Evolutionary conservation across 495 filamentous ascomycete genomes (phyloP), one percentile per base, ranked within the genome.

Genomic region (Daldinia bambusicola): DNA sequence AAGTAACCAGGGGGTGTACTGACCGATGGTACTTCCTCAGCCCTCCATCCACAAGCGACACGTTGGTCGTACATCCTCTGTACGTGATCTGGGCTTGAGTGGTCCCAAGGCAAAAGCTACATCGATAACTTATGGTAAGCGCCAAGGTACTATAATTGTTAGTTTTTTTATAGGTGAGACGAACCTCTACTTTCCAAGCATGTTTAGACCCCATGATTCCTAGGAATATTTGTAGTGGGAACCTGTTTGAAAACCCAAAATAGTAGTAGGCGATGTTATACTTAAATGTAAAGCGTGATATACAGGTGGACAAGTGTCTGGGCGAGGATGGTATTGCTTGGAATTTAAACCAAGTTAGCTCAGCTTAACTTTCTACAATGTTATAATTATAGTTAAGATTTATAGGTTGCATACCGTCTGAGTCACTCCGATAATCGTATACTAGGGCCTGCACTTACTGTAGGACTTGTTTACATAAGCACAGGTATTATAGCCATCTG

Each of bases 91-190:
- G 72, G 70, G 37, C 67, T 78, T 18, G 70, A 61, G 38, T 72
- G 75, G 64, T 82, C 81, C 79, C 79, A 83, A 13, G 80, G 80
- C 14, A 82, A 63, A n/a, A 81, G 72, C 75, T 77, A 60, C 18
- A 34, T 67, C 55, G 38, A 26, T 26, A 26, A 26, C 26, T 26
- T 1, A 26, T 26, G 26, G 26, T 26, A 26, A 26, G 26, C 26
- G 26, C 26, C 26, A 3, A 26, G 2, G 34, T 22, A 57, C 8
- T 50, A 8, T 30, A 38, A 26, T 13, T 4, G 43, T 43, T 13
- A 45, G 34, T 36, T 57, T 14, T 34, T 26, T 18, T 16, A 43
- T 12, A n/a, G 4, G 37, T 38, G 14, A 53, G 12, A 26, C 69
- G 59, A 38, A 75, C 75, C 61, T 77, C 72, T 56, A 77, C 67